Conservation (phyloP, 192 early-diverging fungal genomes). For the Entomortierella beljakovae region DNA sequence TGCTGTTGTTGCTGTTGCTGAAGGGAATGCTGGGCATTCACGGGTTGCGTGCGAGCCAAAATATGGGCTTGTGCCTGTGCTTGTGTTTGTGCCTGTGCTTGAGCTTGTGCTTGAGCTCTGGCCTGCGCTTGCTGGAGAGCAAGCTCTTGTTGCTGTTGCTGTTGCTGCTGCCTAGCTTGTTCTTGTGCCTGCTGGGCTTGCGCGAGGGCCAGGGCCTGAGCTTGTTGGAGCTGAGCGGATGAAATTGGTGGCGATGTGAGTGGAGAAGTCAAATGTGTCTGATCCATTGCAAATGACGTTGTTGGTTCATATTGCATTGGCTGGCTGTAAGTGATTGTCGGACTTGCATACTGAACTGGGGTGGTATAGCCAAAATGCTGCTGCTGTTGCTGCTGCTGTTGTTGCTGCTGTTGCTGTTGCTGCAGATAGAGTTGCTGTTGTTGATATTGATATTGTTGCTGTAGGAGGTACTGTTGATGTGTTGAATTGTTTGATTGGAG, state of each 20-base stretch:
- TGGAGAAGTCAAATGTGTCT: slow-evolving; percentile 39
- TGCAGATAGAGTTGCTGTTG: slow-evolving; percentile 28
- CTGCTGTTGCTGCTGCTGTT: slow-evolving; percentile 22
- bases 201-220: slow-evolving; percentile 27
- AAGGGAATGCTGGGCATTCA: slow-evolving; percentile 8
- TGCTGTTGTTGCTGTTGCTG: slow-evolving; percentile 40
- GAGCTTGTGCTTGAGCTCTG: slow-evolving; percentile 48
- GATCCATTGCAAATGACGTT: slow-evolving; percentile 41
- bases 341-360: slow-evolving; percentile 41
- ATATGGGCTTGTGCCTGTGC: slow-evolving; percentile 39
- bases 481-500: slow-evolving; percentile 28
- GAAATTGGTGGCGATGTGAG: slow-evolving; percentile 46
- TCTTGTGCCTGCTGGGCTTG: slow-evolving; percentile 55
- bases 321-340: slow-evolving; percentile 45
- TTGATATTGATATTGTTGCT: slow-evolving; percentile 31
- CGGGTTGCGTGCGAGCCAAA: slow-evolving; percentile 20
- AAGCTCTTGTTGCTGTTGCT: slow-evolving; percentile 48
- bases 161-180: slow-evolving; percentile 52
- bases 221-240: slow-evolving; percentile 55
- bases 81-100: slow-evolving; percentile 47
- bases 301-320: slow-evolving; percentile 38
- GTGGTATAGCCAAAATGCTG: slow-evolving; percentile 35
- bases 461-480: slow-evolving; percentile 32
- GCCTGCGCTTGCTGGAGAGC: slow-evolving; percentile 52
- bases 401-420: slow-evolving; percentile 31